Base-by-base conservation (phyloP, 768 basidiomycete genomes). In the Serendipita sp. region DNA sequence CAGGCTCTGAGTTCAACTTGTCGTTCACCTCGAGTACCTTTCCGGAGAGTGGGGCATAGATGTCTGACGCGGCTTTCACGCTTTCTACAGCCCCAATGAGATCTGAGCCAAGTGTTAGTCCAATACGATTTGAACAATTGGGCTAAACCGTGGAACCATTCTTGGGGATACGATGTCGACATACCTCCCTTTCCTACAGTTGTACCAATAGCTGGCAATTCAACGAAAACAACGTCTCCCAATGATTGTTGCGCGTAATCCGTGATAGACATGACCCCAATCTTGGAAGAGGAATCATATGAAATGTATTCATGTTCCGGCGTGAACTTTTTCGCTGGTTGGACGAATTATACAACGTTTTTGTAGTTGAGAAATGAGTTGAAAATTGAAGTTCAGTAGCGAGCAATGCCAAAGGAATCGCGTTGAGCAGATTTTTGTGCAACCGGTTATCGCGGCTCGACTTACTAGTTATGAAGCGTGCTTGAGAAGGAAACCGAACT, bases 141-240 rank as follows among this genome's bases (percentile, higher is more conserved):
- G 62, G 7, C n/a, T 26, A 24, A 38, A 38, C 14, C 14, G 14
- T 31, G 13, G 41, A 1, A 38, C 5, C 34, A 14, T 14, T 14
- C 34, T 17, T 9, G 17, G 34, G 34, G 34, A 1, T 38, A 14
- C 7, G 14, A 38, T 7, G 34, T 38, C 7, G 5, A 22, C 91
- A 68, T 67, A 94, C 94, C 90, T 67, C 88, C 90, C 72, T 86
- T 76, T 5, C 70, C 70, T 61, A 97, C 75, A 63, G 80, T 71
- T 0, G 79, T 76, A 3, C 87, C 92, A 7, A 79, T 70, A 9
- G 70, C 67, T 1, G 90, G 89, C 53, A 99, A 79, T 72, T 98
- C 96, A 53, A 98, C 93, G 74, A 90, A 99, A 51, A 98, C 96
- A 60, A 98, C 91, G 71, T 99, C 96, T 33, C 96, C 96, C 2